Conservation (phyloP, 106 monocot species). For the Acanthochlamys bracteata region DNA sequence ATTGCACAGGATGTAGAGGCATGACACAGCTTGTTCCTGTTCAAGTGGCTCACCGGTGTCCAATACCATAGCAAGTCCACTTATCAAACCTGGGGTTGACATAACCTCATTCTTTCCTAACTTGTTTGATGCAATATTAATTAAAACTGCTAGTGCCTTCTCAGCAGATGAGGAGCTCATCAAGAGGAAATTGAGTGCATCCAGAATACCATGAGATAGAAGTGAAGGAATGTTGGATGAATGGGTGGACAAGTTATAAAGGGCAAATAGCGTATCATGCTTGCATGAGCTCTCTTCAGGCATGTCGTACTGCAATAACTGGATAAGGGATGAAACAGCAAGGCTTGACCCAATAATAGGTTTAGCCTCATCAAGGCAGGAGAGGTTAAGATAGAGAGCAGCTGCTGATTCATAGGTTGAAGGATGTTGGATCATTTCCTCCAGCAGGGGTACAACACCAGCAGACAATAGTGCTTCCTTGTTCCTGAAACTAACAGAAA, state of each 20-base stretch:
- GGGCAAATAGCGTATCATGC: slow-evolving; percentile 58
- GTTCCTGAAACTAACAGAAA: slow-evolving; percentile 40
- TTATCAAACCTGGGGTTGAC: slow-evolving; percentile 34
- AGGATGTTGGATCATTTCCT: slow-evolving; percentile 57
- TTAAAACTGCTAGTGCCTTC: slow-evolving; percentile 56
- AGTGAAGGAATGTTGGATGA: slow-evolving; percentile 44
- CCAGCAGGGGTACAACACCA: slow-evolving; percentile 59
- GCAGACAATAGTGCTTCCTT: slow-evolving; percentile 46
- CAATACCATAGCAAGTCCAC: slow-evolving; percentile 35
- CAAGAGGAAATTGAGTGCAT: slow-evolving; percentile 34
- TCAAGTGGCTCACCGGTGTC: slow-evolving; percentile 43
- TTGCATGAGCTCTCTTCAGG: slow-evolving; percentile 29
- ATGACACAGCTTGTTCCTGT: slow-evolving; percentile 60
- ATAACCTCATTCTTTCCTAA: slow-evolving; percentile 32
- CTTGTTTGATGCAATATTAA: slow-evolving; percentile 31
- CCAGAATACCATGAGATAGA: slow-evolving; percentile 30
- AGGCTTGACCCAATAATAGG: slow-evolving; percentile 49
- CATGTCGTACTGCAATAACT: slow-evolving; percentile 22
- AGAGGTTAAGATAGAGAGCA: slow-evolving; percentile 81
- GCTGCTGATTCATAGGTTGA: slow-evolving; percentile 42
- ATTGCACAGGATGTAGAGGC: slow-evolving; percentile 51
- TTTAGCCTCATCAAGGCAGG: slow-evolving; percentile 62
- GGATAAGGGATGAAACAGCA: slow-evolving; percentile 41
- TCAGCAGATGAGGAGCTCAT: slow-evolving; percentile 29
- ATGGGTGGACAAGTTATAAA: slow-evolving; percentile 75